Evolutionary conservation across 2,329 filamentous ascomycete genomes (phyloP).

Genomic region (Penicillium sp.): DNA sequence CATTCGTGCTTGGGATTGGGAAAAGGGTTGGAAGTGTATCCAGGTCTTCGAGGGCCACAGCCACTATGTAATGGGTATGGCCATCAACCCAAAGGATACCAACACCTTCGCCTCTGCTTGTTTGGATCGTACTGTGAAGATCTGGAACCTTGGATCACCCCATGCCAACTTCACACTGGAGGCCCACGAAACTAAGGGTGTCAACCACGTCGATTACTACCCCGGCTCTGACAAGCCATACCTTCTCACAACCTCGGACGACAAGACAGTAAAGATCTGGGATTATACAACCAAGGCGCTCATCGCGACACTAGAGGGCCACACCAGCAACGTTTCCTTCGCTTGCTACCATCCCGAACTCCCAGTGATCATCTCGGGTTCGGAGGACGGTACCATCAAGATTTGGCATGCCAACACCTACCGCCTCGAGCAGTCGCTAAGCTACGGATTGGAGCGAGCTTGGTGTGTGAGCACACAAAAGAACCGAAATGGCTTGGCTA

Average conservation of each 20-base stretch:
- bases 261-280: conserved; percentile 97
- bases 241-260: conserved; percentile 93
- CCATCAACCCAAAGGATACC: conserved; percentile 97
- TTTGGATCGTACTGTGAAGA: conserved; percentile 94
- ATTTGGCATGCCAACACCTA: conserved; percentile 99
- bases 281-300: conserved; percentile 98
- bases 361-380: conserved; percentile 95
- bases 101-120: conserved; percentile 93
- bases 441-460: conserved; percentile 91
- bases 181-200: conserved; percentile 94
- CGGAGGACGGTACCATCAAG: conserved; percentile 95
- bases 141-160: conserved; percentile 94
- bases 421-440: conserved; percentile 90
- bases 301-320: conserved; percentile 94
- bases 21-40: conserved; percentile 96
- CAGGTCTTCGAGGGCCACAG: conserved; percentile 95
- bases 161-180: conserved; percentile 96
- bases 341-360: conserved; percentile 97
- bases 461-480: conserved; percentile 98
- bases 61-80: conserved; percentile 95
- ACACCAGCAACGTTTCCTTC: conserved; percentile 97
- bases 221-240: conserved; percentile 75
- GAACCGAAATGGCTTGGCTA: conserved; percentile 89
- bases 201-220: conserved; percentile 94
- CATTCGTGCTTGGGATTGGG: conserved; percentile 99